phyloP scores from a whole-genome alignment of 2,329 filamentous ascomycete species.

The Ramichloridium luteum region DNA sequence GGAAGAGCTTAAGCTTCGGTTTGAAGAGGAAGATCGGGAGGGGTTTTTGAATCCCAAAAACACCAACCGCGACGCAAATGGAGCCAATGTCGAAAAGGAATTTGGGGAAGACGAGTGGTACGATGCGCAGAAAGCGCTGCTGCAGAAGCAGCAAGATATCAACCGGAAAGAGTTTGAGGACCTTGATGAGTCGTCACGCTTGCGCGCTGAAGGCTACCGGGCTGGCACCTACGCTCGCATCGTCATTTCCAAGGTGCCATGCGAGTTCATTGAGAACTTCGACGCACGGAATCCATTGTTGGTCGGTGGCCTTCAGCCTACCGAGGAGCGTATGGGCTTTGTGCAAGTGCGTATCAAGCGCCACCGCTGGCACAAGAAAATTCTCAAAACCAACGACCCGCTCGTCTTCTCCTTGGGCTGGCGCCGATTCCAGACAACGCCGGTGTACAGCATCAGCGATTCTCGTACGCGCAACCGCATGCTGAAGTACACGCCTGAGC shows the following conservation, averaged over 20 bases:
- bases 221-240: slow-evolving; percentile 90
- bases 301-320: slow-evolving; percentile 80
- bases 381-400: slow-evolving; percentile 94
- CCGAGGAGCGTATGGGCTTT: slow-evolving; percentile 90
- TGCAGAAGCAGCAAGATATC: slow-evolving; percentile 94
- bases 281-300: slow-evolving; percentile 72
- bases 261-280: slow-evolving; percentile 78
- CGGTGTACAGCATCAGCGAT: slow-evolving; percentile 90
- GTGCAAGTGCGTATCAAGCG: slow-evolving; percentile 94
- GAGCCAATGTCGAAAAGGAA: slow-evolving; percentile 55
- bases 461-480: slow-evolving; percentile 88
- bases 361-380: slow-evolving; percentile 98
- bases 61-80: slow-evolving; percentile 54
- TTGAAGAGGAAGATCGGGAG: slow-evolving; percentile 96
- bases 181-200: slow-evolving; percentile 71
- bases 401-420: slow-evolving; percentile 94
- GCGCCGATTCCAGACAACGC: slow-evolving; percentile 85
- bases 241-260: slow-evolving; percentile 76
- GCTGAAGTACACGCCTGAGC: slow-evolving; percentile 98
- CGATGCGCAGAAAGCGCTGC: slow-evolving; percentile 83
- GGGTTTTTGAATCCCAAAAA: slow-evolving; percentile 86
- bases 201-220: slow-evolving; percentile 76
- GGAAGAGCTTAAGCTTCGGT: slow-evolving; percentile 85
- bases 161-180: slow-evolving; percentile 87
- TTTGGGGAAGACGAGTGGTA: slow-evolving; percentile 99